Percentiles rank a stretch among this genome's conserved stretches.
Conservation (phyloP, 2,329 filamentous ascomycete species). For the Blastomyces emzantsi region DNA sequence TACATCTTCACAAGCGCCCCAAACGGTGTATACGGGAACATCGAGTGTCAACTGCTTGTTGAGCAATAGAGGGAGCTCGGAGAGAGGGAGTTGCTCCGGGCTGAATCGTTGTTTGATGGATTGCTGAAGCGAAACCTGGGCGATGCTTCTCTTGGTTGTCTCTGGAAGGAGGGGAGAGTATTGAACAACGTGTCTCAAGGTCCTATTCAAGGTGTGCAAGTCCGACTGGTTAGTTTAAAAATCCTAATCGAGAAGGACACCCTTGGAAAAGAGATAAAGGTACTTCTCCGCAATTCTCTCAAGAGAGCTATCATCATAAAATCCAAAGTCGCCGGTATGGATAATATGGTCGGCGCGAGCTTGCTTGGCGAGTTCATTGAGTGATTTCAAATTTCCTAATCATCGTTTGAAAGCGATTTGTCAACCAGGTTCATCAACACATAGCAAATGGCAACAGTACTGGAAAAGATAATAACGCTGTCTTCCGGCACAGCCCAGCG, state of each 20-base stretch:
- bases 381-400: slow-evolving; percentile 81
- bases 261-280: slow-evolving; percentile 38
- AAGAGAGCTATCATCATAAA: slow-evolving; percentile 93
- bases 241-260: background rate
- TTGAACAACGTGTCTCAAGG: slow-evolving; percentile 94
- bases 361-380: slow-evolving; percentile 93
- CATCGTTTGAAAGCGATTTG: background rate
- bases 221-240: background rate
- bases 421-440: background rate
- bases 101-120: slow-evolving; percentile 76
- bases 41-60: slow-evolving; percentile 84
- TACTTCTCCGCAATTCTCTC: slow-evolving; percentile 98
- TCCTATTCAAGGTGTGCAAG: slow-evolving; percentile 46
- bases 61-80: slow-evolving; percentile 82
- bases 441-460: background rate
- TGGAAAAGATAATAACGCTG: background rate
- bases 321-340: slow-evolving; percentile 97
- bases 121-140: slow-evolving; percentile 56
- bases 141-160: slow-evolving; percentile 56
- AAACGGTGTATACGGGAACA: slow-evolving; percentile 95
- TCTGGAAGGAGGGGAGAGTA: slow-evolving; percentile 93
- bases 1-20: slow-evolving; percentile 98
- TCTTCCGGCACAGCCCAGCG: background rate
- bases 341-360: slow-evolving; percentile 96
- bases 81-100: slow-evolving; percentile 75